Evolutionary conservation across 352 stramenopile species (phyloP), one percentile per base, ranked within the genome.

Genomic region (Paralagenidium karlingii): DNA sequence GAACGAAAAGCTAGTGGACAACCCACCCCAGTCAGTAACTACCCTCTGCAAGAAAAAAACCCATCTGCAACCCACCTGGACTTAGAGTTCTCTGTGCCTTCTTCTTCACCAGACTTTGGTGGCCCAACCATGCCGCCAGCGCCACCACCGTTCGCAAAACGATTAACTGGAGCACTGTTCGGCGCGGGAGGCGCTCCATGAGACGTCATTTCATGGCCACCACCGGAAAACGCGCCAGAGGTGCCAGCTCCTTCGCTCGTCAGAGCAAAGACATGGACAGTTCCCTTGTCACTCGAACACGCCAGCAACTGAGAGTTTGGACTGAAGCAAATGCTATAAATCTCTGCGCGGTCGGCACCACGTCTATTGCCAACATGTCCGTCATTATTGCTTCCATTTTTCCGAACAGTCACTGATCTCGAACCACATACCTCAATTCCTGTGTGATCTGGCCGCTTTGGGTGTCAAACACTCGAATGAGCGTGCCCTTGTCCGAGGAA

Each of bases 401-500:
- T 42, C 75, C n/a, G n/a, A n/a, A n/a, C n/a, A n/a, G n/a, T n/a
- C n/a, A n/a, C n/a, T n/a, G 3, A 36, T 33, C 28, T 16, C 22
- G 16, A 36, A 36, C 22, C 8, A 22, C 49, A 54, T 36, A 76
- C 77, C 69, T 58, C 40, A 92, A 49, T 38, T 93, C 76, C 38
- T 95, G 82, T 51, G 87, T 74, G 42, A 96, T 82, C 45, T 89
- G 74, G 27, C 93, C 91, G 25, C 68, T 95, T 51, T 94, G 73
- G 1, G 95, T 97, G 58, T 98, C 89, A 50, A 97, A 99, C 13
- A 99, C 81, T 32, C 96, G 81, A 48, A 99, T 96, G 5, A 99
- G 66, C 9, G 96, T 99, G 24, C 96, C 96, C 50, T 97, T 97
- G 58, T 97, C 90, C 5, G 82, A 97, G 4, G 94, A 90, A 5